Base-by-base conservation (phyloP, 139 green algal genomes). In the Chloropicon primus region DNA sequence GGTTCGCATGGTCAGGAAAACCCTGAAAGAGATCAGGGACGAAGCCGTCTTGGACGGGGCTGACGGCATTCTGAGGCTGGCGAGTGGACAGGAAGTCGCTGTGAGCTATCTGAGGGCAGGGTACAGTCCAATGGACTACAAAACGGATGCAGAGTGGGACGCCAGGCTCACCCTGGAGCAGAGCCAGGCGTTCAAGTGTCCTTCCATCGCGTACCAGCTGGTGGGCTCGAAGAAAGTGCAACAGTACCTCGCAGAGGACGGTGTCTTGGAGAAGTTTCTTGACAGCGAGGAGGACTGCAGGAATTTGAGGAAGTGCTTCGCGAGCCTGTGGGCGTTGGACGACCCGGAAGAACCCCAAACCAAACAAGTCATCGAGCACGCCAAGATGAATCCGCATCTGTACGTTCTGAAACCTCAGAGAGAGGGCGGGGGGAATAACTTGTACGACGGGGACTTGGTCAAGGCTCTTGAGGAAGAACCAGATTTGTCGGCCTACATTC, bases 341-440 rank as follows among this genome's bases (percentile, higher is more conserved):
- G 81, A 92, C 76, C 54, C 89, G 22, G 74, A 75, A n/a, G 82
- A 88, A 53, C 28, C 81, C 24, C 71, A 78, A 3, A 89, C 85
- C 22, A 28, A 28, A 2, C 74, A 73, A 24, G 86, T 88, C n/a
- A 83, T 92, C 27, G 71, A 74, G 5, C 71, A 27, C 71, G 71
- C 71, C 23, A 74, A 74, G 23, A 27, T 21, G 17, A 74, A 74
- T 21, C 24, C 23, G 71, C 23, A 28, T 21, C 23, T 27, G 23
- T 74, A 74, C 23, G 24, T 27, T 3, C 71, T 74, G 24, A 74
- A 74, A 5, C 71, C 71, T 10, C 71, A 96, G 83, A 79, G 95
- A 0, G 95, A 98, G 84, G 95, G 95, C 1, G 95, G 95, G 21
- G 95, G 95, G 72, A 98, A 98, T 85, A 99, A 98, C 83, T 77